Conservation (phyloP, 495 filamentous ascomycete genomes). For the Xylaria flabelliformis region DNA sequence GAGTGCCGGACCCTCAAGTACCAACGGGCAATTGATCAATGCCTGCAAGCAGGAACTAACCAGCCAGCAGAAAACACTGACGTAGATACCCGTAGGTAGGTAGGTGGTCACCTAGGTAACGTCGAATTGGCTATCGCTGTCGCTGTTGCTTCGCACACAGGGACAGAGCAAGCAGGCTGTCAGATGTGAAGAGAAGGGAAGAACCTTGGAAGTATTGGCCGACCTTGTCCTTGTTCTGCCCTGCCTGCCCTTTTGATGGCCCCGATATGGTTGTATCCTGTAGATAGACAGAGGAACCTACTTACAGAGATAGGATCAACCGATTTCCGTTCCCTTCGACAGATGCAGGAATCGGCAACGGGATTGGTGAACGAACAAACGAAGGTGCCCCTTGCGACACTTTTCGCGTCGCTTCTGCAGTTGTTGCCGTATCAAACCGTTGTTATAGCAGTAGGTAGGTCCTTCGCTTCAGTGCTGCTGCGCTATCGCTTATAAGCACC, state of each 20-base stretch:
- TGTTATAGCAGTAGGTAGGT: neutral
- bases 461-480: neutral
- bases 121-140: neutral
- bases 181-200: neutral
- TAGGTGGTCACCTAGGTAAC: neutral
- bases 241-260: neutral
- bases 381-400: slow-evolving; percentile 8
- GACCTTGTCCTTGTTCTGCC: neutral
- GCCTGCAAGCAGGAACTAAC: neutral
- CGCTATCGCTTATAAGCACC: neutral
- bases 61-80: neutral
- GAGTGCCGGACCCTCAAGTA: neutral
- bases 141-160: slow-evolving; percentile 1
- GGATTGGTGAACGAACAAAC: slow-evolving; percentile 4
- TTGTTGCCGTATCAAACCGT: neutral
- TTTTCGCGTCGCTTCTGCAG: neutral
- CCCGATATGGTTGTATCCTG: neutral
- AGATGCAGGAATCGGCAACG: neutral
- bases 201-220: neutral
- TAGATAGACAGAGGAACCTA: neutral
- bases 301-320: slow-evolving; percentile 1
- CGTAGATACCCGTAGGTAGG: neutral
- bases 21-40: neutral
- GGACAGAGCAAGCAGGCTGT: neutral
- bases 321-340: neutral